These are phyloP conservation scores for Boletellus ananas DNA, from an alignment of 768 basidiomycete species.

Conservation along the genomic window DNA sequence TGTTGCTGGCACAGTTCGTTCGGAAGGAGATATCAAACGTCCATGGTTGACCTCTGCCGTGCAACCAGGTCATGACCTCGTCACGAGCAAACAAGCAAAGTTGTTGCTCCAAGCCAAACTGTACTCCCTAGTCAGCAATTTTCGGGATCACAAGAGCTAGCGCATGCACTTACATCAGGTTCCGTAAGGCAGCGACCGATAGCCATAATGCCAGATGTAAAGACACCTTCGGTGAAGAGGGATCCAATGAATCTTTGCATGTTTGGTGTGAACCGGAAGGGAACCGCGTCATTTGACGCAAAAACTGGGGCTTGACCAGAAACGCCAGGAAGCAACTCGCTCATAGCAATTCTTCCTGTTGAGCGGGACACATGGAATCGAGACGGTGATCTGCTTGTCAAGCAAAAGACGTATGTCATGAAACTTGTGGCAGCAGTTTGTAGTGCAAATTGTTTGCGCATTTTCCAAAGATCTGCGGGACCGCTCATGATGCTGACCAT, in stretches of 20 bases:
- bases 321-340: conserved; percentile 79
- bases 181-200: conserved; percentile 88
- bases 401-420: conserved; percentile 84
- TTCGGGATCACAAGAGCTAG: not conserved
- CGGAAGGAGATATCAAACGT: conserved; percentile 58
- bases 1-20: conserved; percentile 52
- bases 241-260: conserved; percentile 91
- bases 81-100: conserved; percentile 90
- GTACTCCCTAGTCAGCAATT: conserved; percentile 2
- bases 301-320: conserved; percentile 54
- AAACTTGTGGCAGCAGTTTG: conserved; percentile 88
- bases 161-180: conserved; percentile 63
- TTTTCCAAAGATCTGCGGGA: conserved; percentile 87
- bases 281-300: conserved; percentile 80
- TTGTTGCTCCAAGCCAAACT: conserved; percentile 93
- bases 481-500: conserved; percentile 83
- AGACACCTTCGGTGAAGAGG: conserved; percentile 82
- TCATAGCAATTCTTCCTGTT: conserved; percentile 89
- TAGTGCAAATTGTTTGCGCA: conserved; percentile 94
- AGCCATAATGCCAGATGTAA: conserved; percentile 84
- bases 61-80: conserved; percentile 80
- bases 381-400: conserved; percentile 77
- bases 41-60: conserved; percentile 52
- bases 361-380: conserved; percentile 88
- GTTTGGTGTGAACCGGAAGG: conserved; percentile 97